These are phyloP conservation scores for Kondoa malvinella DNA, from an alignment of 768 basidiomycete genomes.

Conservation along the genomic window DNA sequence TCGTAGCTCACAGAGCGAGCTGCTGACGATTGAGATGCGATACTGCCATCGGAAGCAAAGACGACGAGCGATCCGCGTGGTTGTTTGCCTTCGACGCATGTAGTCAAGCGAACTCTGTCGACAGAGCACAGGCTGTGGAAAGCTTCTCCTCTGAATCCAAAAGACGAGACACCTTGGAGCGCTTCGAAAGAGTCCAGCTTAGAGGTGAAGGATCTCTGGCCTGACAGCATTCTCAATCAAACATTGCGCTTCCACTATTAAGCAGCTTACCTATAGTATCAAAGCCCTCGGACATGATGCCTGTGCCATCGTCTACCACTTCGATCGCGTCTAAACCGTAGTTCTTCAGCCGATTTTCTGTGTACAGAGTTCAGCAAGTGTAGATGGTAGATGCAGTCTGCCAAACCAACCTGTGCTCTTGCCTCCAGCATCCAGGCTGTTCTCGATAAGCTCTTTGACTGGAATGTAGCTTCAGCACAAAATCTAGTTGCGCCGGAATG, in stretches of 20 bases:
- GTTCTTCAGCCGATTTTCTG: conserved; percentile 80
- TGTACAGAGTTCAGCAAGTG: background rate
- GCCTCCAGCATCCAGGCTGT: conserved; percentile 82
- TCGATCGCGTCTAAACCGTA: conserved; percentile 67
- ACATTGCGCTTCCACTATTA: background rate
- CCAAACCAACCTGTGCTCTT: conserved; percentile 56
- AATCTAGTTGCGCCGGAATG: background rate
- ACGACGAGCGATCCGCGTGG: conserved; percentile 64
- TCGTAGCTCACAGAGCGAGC: conserved; percentile 16
- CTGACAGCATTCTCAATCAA: conserved; percentile 36
- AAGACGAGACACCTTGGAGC: conserved; percentile 54
- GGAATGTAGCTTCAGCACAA: background rate
- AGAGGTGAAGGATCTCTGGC: conserved; percentile 81
- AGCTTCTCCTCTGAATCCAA: conserved; percentile 93
- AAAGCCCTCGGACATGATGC: conserved; percentile 62
- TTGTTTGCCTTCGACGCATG: conserved; percentile 50
- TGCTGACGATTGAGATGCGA: background rate
- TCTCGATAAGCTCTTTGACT: conserved; percentile 91
- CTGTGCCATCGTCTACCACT: conserved; percentile 79
- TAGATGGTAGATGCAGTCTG: background rate
- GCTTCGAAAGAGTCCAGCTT: conserved; percentile 65
- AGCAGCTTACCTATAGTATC: conserved; percentile 49
- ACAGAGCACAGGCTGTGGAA: conserved; percentile 72
- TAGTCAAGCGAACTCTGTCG: conserved; percentile 44
- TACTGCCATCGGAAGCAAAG: conserved; percentile 19